Evolutionary conservation across 805 yeast species (phyloP), one percentile per base, ranked within the genome.

Genomic region (Blastobotrys peoriensis): DNA sequence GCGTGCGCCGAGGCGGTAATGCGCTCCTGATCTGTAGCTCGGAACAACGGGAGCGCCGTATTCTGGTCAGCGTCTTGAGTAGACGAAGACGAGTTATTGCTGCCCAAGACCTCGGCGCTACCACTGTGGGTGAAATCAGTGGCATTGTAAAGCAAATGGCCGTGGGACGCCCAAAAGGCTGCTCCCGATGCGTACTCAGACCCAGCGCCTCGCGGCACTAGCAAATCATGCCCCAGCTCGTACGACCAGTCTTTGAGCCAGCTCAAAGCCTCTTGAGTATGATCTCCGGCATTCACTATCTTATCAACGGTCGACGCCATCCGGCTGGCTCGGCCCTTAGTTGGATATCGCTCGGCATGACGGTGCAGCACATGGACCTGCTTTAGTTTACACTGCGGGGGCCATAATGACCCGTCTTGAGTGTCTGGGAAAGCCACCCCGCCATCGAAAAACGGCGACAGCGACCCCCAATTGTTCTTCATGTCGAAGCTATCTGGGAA

Each of bases 271-370:
- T 47, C 55, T 5, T 47, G 2, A 13, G 36, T 56, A 2, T 59
- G 53, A 42, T 47, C 55, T 17, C 52, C 50, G 58, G 59, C 57
- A 19, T 47, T 45, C 34, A 49, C 38, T 30, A 66, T 53, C 48
- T 61, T 64, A 17, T 59, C 59, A 1, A 65, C 63, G 6, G 73
- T 61, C 17, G 53, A 51, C 35, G 58, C 59, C 54, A 79, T 63
- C 46, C 67, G 67, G 3, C 59, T 53, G 20, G 59, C 64, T 3
- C 70, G 65, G n/a, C 67, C 64, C 2, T 53, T 60, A 2, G 83
- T 73, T 2, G 86, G 87, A 56, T 70, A 83, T 51, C 95, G 68
- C 61, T 85, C 93, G 17, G 91, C 94, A 57, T 86, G 94, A 57
- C 95, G 74, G 53, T 80, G 78, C 41, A 83, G 64, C 18, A 83